Percentiles rank a stretch among this genome's conserved stretches.
phyloP scores from a whole-genome alignment of 305 asterid genomes.

The Nicotiana rustica region DNA sequence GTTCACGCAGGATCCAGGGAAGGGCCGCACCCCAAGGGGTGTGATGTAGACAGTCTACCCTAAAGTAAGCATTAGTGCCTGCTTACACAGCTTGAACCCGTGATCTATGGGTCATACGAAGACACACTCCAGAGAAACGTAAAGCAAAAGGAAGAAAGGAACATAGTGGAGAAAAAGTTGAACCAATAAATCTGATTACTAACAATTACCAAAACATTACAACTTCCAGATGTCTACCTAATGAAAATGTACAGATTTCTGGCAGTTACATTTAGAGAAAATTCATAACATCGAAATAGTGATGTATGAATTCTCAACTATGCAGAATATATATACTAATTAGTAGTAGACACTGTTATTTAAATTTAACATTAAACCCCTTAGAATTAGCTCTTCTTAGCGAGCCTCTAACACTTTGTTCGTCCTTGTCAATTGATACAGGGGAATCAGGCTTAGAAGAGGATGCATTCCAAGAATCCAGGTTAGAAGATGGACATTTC shows the following conservation, averaged over 20 bases:
- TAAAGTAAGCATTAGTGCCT: no score
- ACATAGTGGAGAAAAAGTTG: not conserved
- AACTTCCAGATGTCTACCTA: slow-evolving; percentile 32
- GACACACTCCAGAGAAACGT: not conserved
- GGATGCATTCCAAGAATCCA: slow-evolving; percentile 40
- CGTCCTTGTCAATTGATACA: slow-evolving; percentile 26
- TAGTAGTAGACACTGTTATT: slow-evolving; percentile 30
- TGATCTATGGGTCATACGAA: no score
- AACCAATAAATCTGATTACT: slow-evolving; percentile 26
- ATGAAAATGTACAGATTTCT: slow-evolving; percentile 31
- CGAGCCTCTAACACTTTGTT: slow-evolving; percentile 1
- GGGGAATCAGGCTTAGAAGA: slow-evolving; percentile 40
- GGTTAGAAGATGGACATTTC: slow-evolving; percentile 55
- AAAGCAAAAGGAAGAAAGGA: not conserved
- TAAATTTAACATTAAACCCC: slow-evolving; percentile 76
- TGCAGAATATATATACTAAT: not conserved
- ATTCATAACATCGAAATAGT: slow-evolving; percentile 8
- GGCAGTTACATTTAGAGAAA: not conserved
- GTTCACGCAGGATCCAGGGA: no score
- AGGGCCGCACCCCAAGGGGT: no score
- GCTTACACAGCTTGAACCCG: no score
- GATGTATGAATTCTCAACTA: slow-evolving; percentile 22
- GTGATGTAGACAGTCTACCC: no score
- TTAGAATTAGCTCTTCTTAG: slow-evolving; percentile 82
- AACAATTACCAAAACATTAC: not conserved